These are phyloP conservation scores for Monilinia fructicola DNA, from an alignment of 2,329 filamentous ascomycete species.

Conservation along the genomic window DNA sequence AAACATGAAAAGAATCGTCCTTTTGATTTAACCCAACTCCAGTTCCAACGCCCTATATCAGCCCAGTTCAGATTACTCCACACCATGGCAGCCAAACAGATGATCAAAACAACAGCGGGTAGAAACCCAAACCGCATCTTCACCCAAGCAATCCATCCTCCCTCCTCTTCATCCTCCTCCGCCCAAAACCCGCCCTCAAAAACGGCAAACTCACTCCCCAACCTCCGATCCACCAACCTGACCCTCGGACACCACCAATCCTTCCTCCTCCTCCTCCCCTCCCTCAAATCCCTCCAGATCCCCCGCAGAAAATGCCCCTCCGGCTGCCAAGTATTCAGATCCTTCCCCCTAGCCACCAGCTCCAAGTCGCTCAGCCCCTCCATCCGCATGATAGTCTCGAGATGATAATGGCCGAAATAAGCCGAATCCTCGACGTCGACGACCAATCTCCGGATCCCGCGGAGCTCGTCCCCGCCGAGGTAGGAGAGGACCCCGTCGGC, in stretches of 20 bases:
- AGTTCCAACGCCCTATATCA: neutral
- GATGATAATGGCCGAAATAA: conserved; percentile 37
- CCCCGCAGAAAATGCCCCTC: conserved; percentile 21
- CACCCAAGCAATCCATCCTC: neutral
- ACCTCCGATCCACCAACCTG: conserved; percentile 28
- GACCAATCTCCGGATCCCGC: conserved; percentile 28
- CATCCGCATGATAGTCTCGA: conserved; percentile 34
- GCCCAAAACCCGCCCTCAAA: conserved; percentile 28
- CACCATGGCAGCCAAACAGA: neutral
- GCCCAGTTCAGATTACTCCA: neutral
- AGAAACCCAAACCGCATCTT: neutral
- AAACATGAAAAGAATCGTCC: neutral
- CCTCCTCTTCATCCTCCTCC: conserved; percentile 10
- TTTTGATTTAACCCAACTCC: too few relatives aligned
- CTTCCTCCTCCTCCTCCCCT: conserved; percentile 27
- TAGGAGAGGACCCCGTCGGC: conserved; percentile 31
- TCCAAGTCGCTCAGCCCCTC: conserved; percentile 31
- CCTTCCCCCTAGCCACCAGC: conserved; percentile 23
- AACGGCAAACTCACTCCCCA: conserved; percentile 26
- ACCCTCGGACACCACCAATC: conserved; percentile 36
- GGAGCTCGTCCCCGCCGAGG: conserved; percentile 25
- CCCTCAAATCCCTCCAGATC: conserved; percentile 31
- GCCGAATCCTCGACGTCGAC: conserved; percentile 32
- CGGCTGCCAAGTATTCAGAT: conserved; percentile 21
- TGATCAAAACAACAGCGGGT: neutral